These are phyloP conservation scores for Neopestalotiopsis sp. DNA, from an alignment of 2,329 filamentous ascomycete species.

Conservation along the genomic window DNA sequence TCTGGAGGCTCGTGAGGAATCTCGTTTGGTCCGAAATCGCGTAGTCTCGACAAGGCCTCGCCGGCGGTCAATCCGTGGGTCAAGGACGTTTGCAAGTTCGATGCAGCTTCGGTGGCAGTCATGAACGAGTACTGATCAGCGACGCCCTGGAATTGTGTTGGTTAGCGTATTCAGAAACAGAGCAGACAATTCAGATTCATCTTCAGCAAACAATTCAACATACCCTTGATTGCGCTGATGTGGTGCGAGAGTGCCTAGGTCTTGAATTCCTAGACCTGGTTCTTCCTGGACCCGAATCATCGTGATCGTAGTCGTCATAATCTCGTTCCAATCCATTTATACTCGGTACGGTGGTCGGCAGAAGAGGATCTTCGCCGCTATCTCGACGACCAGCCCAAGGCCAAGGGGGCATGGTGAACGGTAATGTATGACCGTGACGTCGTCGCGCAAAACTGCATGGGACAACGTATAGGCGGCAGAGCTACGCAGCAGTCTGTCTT, in stretches of 20 bases:
- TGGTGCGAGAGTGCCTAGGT: constrained; percentile 49
- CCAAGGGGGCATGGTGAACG: constrained; percentile 42
- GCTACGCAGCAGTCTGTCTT: not conserved
- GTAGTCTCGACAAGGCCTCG: constrained; percentile 80
- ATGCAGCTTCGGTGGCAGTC: constrained; percentile 78
- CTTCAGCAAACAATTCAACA: constrained; percentile 12
- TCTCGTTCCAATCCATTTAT: constrained; percentile 36
- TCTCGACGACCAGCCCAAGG: constrained; percentile 39
- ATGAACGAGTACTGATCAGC: constrained; percentile 70
- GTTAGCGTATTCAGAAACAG: not conserved
- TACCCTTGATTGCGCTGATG: constrained; percentile 62
- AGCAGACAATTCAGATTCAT: not conserved
- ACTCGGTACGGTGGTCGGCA: constrained; percentile 40
- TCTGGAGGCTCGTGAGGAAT: constrained; percentile 93
- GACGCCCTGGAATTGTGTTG: constrained; percentile 45
- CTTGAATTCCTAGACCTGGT: constrained; percentile 38
- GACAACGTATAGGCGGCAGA: not conserved
- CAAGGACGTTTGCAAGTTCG: constrained; percentile 81
- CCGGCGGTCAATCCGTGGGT: constrained; percentile 78
- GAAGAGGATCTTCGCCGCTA: constrained; percentile 38
- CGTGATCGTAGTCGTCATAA: constrained; percentile 26
- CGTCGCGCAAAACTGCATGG: constrained; percentile 20
- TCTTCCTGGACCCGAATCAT: constrained; percentile 35
- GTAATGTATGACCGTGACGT: constrained; percentile 24
- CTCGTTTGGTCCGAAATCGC: constrained; percentile 88